A percentile compares a stretch with the other conserved stretches of the same genome.
phyloP scores from a whole-genome alignment of 108 stramenopile species.

The Fragilariopsis cylindrus region DNA sequence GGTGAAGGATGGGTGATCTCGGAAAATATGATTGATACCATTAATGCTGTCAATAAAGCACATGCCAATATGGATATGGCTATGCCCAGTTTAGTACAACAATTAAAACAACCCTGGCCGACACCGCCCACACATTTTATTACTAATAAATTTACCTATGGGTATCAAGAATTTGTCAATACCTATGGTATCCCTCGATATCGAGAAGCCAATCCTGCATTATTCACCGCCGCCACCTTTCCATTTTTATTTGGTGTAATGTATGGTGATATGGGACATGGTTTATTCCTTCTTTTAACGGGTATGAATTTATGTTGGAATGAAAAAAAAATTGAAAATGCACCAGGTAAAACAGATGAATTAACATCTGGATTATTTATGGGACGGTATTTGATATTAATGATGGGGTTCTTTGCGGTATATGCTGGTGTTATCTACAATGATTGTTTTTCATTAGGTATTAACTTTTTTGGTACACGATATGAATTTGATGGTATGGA shows the following conservation, averaged over 20 bases:
- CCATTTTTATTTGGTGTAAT: constrained; percentile 99
- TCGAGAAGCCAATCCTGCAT: constrained; percentile 97
- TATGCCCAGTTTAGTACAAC: constrained; percentile 85
- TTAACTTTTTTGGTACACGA: constrained; percentile 90
- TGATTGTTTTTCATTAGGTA: constrained; percentile 95
- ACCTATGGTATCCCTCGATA: constrained; percentile 98
- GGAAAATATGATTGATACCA: constrained; percentile 66
- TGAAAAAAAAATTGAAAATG: constrained; percentile 72
- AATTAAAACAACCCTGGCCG: constrained; percentile 87
- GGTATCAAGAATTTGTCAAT: constrained; percentile 98
- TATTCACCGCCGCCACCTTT: constrained; percentile 98
- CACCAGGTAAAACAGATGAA: constrained; percentile 73
- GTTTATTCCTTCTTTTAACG: constrained; percentile 77
- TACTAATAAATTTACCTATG: constrained; percentile 95
- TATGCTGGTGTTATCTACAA: constrained; percentile 99
- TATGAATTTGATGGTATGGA: constrained; percentile 73
- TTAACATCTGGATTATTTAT: constrained; percentile 72
- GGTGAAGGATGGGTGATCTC: constrained; percentile 97
- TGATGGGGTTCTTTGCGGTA: constrained; percentile 98
- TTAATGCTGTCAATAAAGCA: constrained; percentile 69
- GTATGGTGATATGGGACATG: constrained; percentile 99
- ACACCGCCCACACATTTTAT: constrained; percentile 97
- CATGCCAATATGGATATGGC: constrained; percentile 88
- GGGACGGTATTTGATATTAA: constrained; percentile 88
- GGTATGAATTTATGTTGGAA: constrained; percentile 86